Evolutionary conservation across 2,329 filamentous ascomycete species (phyloP), one percentile per base, ranked within the genome.

Genomic region (Didymellaceae sp.): DNA sequence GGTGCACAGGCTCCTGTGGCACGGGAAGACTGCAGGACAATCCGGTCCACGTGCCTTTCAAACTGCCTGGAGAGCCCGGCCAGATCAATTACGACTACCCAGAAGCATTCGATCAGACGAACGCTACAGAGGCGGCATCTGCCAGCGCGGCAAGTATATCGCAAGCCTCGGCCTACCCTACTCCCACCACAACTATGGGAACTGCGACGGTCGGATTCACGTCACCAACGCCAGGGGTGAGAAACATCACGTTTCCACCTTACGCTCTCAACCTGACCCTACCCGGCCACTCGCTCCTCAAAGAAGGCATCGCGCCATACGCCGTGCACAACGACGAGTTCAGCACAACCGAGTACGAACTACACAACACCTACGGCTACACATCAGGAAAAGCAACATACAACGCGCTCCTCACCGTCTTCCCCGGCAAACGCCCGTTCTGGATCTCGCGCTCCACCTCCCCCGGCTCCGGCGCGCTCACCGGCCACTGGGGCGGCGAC

Each of bases 201-300:
- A 78, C 24, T 25, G 24, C 24, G 11, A 25, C 24, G 11, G 24
- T 25, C 24, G 24, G 24, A 7, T 25, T 25, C 24, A 25, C 24
- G 7, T 25, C 24, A 2, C 82, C 84, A 2, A 86, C 83, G 0
- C 77, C 81, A 0, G 86, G 84, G 1, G 75, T 78, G 8, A 80
- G 88, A 11, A 80, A 90, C 61, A 71, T 91, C 44, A 83, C 89
- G 61, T 80, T 84, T 58, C 89, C 89, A 14, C 86, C 88, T 2
- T 92, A 92, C 62, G 82, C 83, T 6, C 86, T 91, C 67, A 86
- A 91, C 68, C 84, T 91, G 66, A 81, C 83, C 33, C 80, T 87
- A 30, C 87, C 87, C n/a, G 87, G 88, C 58, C 78, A 91, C 14
- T 84, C 82, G 14, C 83, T 86, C 13, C 39, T 43, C 2, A 54